These are phyloP conservation scores for Thermomyces lanuginosus DNA, from an alignment of 2,329 filamentous ascomycete species.

Conservation along the genomic window DNA sequence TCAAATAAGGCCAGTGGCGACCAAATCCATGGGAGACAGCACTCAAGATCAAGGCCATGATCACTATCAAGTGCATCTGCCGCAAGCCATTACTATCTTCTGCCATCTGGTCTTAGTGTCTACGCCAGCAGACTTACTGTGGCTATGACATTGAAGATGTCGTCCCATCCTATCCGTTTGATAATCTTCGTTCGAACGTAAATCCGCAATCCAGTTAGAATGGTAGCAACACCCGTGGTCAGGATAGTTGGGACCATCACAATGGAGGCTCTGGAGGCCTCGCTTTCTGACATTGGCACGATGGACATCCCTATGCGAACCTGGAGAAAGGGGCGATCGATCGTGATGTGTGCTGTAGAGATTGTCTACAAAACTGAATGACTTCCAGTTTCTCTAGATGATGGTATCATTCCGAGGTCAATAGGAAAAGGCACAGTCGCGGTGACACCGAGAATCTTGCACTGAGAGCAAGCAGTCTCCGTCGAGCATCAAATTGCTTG, in stretches of 20 bases:
- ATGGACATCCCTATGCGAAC: too few species aligned
- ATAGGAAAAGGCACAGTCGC: too few species aligned
- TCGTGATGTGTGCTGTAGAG: too few species aligned
- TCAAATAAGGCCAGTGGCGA: constrained; percentile 1
- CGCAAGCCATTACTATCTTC: constrained; percentile 1
- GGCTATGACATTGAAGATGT: constrained; percentile 8
- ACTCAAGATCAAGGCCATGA: constrained; percentile 4
- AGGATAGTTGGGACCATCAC: constrained; percentile 7
- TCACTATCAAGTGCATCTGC: constrained; percentile 2
- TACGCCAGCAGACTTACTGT: constrained; percentile 4
- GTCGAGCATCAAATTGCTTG: too few species aligned
- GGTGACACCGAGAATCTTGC: too few species aligned
- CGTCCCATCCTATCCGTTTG: constrained; percentile 8
- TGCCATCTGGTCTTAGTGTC: not conserved
- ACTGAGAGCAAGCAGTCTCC: too few species aligned
- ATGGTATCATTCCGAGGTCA: too few species aligned
- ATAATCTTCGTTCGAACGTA: constrained; percentile 8
- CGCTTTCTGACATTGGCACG: too few species aligned
- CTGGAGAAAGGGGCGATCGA: too few species aligned
- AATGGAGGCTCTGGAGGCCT: constrained; percentile 5
- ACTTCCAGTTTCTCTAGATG: too few species aligned
- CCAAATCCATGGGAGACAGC: constrained; percentile 3
- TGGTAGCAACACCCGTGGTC: constrained; percentile 7
- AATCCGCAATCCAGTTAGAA: constrained; percentile 6
- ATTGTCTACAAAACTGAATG: too few species aligned